These are phyloP conservation scores for Ogataea philodendri DNA, from an alignment of 805 yeast genomes.

Conservation along the genomic window DNA sequence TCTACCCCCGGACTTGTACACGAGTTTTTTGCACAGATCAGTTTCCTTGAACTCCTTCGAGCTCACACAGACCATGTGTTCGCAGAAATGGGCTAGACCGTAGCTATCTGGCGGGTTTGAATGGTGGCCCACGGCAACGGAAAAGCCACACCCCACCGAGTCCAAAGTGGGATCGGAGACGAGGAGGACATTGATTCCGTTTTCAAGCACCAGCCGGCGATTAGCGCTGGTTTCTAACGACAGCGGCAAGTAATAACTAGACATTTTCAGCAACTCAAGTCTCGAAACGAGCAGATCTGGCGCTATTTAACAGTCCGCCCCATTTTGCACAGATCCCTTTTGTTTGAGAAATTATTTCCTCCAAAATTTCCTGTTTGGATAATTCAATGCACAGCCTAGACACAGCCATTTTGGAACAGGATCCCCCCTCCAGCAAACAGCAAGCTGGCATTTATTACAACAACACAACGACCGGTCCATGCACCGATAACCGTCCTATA, in stretches of 20 bases:
- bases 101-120: conserved; percentile 67
- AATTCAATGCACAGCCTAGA: conserved; percentile 16
- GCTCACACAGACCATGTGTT: conserved; percentile 64
- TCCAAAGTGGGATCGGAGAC: conserved; percentile 74
- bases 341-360: conserved; percentile 2
- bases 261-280: neutral
- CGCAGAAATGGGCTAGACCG: conserved; percentile 90
- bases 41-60: conserved; percentile 53
- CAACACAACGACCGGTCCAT: no score
- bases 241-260: conserved; percentile 18
- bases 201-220: conserved; percentile 51
- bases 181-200: conserved; percentile 66
- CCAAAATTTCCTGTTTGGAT: conserved; percentile 13
- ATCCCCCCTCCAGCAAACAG: no score
- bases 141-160: conserved; percentile 64
- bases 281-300: neutral
- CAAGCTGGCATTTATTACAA: no score
- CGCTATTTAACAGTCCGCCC: neutral
- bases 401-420: no score
- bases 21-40: conserved; percentile 41
- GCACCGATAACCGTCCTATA: no score
- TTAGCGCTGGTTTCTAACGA: conserved; percentile 36
- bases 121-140: conserved; percentile 79
- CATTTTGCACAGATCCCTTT: no score
- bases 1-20: conserved; percentile 52